A percentile compares a stretch with the other conserved stretches of the same genome.
Conservation (phyloP, 1,139 yeast species). For the Yamadazyma pseudoaaseri region DNA sequence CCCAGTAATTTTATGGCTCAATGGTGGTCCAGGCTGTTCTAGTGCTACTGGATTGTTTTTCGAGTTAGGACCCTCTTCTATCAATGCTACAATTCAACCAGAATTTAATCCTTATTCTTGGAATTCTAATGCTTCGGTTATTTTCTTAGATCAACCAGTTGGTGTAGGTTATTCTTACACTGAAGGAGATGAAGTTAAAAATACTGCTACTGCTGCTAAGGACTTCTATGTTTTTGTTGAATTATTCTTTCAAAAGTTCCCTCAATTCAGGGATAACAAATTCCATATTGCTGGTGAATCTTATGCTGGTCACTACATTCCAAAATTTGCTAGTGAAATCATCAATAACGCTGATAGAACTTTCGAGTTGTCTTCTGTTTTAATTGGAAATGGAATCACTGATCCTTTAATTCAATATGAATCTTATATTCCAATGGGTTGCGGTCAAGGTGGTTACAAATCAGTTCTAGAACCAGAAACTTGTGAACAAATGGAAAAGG, state of each 20-base stretch:
- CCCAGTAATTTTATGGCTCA: constrained; percentile 85
- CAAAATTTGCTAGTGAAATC: constrained; percentile 74
- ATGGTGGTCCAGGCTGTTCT: constrained; percentile 92
- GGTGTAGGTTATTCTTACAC: constrained; percentile 84
- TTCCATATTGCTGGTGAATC: constrained; percentile 90
- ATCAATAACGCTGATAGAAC: constrained; percentile 61
- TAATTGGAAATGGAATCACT: constrained; percentile 84
- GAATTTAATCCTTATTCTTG: constrained; percentile 77
- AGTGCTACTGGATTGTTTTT: constrained; percentile 88
- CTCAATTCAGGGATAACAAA: constrained; percentile 52
- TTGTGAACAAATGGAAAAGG: constrained; percentile 55
- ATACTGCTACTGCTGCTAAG: constrained; percentile 70
- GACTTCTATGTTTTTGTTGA: constrained; percentile 80
- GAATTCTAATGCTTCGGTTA: constrained; percentile 87
- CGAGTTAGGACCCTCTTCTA: constrained; percentile 85
- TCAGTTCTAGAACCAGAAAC: constrained; percentile 60
- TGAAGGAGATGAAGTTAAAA: constrained; percentile 50
- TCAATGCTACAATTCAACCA: constrained; percentile 65
- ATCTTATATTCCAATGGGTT: constrained; percentile 78
- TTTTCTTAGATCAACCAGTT: constrained; percentile 93
- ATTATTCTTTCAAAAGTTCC: constrained; percentile 73
- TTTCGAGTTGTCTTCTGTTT: constrained; percentile 66
- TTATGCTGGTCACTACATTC: constrained; percentile 86
- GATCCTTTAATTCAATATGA: constrained; percentile 70
- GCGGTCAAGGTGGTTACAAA: constrained; percentile 78